phyloP scores from a whole-genome alignment of 2,329 filamentous ascomycete genomes.

The Fusarium virguliforme region DNA sequence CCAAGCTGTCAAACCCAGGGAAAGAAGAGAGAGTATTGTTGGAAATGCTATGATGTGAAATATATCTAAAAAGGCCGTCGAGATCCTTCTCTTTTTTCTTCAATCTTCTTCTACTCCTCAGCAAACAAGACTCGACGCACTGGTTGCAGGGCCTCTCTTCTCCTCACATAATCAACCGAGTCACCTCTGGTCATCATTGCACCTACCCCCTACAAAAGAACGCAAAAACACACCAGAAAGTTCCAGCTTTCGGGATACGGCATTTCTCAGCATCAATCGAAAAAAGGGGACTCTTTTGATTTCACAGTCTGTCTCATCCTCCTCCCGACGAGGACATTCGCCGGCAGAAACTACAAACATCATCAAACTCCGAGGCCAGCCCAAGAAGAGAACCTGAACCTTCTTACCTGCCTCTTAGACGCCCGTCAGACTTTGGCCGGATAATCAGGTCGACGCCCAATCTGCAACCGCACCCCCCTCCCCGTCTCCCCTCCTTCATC shows the following conservation, averaged over 20 bases:
- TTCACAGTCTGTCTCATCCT: not conserved
- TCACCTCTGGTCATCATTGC: conserved; percentile 3
- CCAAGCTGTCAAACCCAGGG: conserved; percentile 35
- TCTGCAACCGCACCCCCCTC: conserved; percentile 5
- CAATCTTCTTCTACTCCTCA: conserved; percentile 7
- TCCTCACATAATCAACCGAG: conserved; percentile 17
- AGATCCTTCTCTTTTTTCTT: conserved; percentile 21
- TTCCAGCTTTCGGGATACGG: conserved; percentile 21
- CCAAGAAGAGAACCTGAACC: not conserved
- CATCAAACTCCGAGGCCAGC: conserved; percentile 10
- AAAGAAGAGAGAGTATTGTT: not conserved
- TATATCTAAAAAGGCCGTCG: conserved; percentile 33
- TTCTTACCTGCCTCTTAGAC: conserved; percentile 1
- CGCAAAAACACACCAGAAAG: conserved; percentile 19
- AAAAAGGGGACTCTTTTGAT: not conserved
- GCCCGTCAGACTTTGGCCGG: conserved; percentile 19
- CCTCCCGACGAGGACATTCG: not conserved
- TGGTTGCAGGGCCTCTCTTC: conserved; percentile 30
- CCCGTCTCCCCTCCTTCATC: conserved; percentile 4
- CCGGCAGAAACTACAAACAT: not conserved
- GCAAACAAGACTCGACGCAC: conserved; percentile 25
- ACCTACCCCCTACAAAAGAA: not conserved
- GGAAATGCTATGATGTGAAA: not conserved
- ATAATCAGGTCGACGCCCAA: conserved; percentile 8
- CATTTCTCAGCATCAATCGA: conserved; percentile 35